Evolutionary conservation across 2,329 filamentous ascomycete genomes (phyloP).

Genomic region (Alternaria metachromatica): DNA sequence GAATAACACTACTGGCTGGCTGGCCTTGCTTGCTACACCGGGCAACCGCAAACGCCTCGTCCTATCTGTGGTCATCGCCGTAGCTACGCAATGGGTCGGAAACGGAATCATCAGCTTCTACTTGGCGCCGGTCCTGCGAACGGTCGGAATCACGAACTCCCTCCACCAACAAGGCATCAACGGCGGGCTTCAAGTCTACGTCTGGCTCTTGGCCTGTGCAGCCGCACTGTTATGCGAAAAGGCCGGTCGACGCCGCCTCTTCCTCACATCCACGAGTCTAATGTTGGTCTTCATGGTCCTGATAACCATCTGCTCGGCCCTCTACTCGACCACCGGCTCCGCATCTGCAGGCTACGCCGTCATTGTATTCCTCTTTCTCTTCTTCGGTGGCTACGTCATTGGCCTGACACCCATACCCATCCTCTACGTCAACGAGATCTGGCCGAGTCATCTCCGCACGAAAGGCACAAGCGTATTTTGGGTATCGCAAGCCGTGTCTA

Average conservation of each 20-base stretch:
- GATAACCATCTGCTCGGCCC: slow-evolving; percentile 51
- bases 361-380: slow-evolving; percentile 26
- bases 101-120: slow-evolving; percentile 49
- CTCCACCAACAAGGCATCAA: slow-evolving; percentile 50
- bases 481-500: slow-evolving; percentile 22
- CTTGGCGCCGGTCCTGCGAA: slow-evolving; percentile 47
- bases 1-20: slow-evolving; percentile 1
- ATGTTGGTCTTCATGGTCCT: slow-evolving; percentile 55
- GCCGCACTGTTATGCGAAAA: slow-evolving; percentile 53
- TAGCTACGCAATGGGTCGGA: slow-evolving; percentile 51
- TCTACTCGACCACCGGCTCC: slow-evolving; percentile 14
- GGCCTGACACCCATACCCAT: slow-evolving; percentile 45
- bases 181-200: slow-evolving; percentile 51
- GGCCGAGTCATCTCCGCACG: slow-evolving; percentile 38
- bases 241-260: slow-evolving; percentile 53
- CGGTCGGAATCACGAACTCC: slow-evolving; percentile 47
- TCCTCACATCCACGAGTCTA: slow-evolving; percentile 50
- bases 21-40: slow-evolving; percentile 28
- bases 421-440: slow-evolving; percentile 45
- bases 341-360: slow-evolving; percentile 19
- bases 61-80: slow-evolving; percentile 46
- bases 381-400: slow-evolving; percentile 34
- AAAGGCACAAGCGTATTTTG: slow-evolving; percentile 26
- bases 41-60: slow-evolving; percentile 50
- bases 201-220: slow-evolving; percentile 42